A percentile compares a stretch with the other conserved stretches of the same genome.
Evolutionary conservation across 2,329 filamentous ascomycete species (phyloP).

Genomic region (Monilinia fructigena): DNA sequence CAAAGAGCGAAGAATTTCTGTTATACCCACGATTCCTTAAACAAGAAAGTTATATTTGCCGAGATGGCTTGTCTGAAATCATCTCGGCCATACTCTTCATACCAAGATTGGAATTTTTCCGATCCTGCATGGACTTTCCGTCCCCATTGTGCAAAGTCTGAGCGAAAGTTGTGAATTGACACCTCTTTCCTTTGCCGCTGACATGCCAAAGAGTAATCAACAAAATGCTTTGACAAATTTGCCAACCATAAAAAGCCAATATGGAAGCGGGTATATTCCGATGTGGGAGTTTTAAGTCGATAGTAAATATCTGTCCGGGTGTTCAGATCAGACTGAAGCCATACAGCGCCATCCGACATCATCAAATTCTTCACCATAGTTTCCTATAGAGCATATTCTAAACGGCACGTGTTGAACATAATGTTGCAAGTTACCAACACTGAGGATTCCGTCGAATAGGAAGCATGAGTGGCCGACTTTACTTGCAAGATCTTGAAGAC

Average conservation of each 20-base stretch:
- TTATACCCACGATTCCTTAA: conserved; percentile 58
- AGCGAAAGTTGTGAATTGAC: conserved; percentile 55
- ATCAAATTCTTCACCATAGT: conserved; percentile 55
- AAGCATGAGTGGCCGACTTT: conserved; percentile 43
- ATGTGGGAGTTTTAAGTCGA: conserved; percentile 53
- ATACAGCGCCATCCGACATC: conserved; percentile 56
- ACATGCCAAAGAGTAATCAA: conserved; percentile 55
- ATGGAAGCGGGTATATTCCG: conserved; percentile 62
- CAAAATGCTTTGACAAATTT: conserved; percentile 66
- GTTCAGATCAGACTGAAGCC: conserved; percentile 58
- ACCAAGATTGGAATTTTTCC: conserved; percentile 54
- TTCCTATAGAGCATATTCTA: conserved; percentile 59
- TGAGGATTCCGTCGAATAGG: conserved; percentile 62
- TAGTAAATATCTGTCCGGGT: conserved; percentile 58
- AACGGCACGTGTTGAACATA: conserved; percentile 61
- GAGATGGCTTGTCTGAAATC: conserved; percentile 65
- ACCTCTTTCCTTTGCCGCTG: conserved; percentile 41
- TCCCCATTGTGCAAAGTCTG: conserved; percentile 59
- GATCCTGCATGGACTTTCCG: conserved; percentile 45
- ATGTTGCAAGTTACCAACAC: conserved; percentile 41
- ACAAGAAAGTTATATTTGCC: conserved; percentile 61
- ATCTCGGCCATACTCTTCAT: conserved; percentile 46
- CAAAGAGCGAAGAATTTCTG: conserved; percentile 35
- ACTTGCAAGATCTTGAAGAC: conserved; percentile 53
- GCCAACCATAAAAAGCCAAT: conserved; percentile 68